Percentiles rank a stretch among this genome's conserved stretches.
These are phyloP conservation scores for Perkinsus chesapeaki DNA, from an alignment of 169 alveolate genomes.

Conservation along the genomic window DNA sequence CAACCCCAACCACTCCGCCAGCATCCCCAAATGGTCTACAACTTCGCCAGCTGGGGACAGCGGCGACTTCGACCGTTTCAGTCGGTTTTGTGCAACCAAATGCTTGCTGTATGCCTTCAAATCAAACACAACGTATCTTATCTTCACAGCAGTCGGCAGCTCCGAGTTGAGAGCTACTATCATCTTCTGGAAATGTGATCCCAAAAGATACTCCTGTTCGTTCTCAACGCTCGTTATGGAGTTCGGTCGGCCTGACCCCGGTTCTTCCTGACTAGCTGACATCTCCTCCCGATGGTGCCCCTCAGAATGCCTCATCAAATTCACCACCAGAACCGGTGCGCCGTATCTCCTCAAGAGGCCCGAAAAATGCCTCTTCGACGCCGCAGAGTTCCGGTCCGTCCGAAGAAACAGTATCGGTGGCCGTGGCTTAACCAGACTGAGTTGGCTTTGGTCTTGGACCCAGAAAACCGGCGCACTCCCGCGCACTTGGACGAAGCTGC, in stretches of 20 bases:
- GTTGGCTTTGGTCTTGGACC: conserved; percentile 52
- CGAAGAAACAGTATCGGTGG: background rate
- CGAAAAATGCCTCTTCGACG: background rate
- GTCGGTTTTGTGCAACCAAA: background rate
- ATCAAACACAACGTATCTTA: background rate
- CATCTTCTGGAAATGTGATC: background rate
- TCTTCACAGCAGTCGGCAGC: background rate
- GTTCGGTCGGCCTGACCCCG: background rate
- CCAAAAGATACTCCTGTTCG: background rate
- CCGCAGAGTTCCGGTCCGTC: background rate
- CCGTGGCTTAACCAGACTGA: background rate
- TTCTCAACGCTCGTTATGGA: background rate
- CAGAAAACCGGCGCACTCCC: conserved; percentile 91
- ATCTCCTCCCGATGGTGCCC: background rate
- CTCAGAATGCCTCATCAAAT: background rate
- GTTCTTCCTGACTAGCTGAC: background rate
- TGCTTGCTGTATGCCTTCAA: background rate
- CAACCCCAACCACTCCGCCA: background rate
- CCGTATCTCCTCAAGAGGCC: background rate
- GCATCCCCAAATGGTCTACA: background rate
- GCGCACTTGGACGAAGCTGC: conserved; percentile 81
- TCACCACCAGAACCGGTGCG: background rate
- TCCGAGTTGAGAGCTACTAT: background rate
- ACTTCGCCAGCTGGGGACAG: background rate
- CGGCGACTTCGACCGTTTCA: background rate